Conservation (phyloP, 2,329 filamentous ascomycete genomes). For the Apiospora marii region DNA sequence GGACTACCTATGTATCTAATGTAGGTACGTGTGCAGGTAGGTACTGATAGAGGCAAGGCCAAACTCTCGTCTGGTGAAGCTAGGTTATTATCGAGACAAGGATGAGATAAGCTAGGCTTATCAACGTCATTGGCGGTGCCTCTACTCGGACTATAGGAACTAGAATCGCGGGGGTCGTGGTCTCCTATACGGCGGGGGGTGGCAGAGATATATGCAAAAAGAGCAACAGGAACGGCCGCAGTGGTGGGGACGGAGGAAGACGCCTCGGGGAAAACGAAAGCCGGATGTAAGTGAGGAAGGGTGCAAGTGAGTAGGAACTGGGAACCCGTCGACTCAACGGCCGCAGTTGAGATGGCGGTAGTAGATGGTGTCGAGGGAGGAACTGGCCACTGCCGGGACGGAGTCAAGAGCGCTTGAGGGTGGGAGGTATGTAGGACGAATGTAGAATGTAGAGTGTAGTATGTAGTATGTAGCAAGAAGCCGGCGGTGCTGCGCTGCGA, state of each 20-base stretch:
- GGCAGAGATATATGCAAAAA: neutral
- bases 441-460: neutral
- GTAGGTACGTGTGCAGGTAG: neutral
- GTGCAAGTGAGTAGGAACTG: conserved; percentile 59
- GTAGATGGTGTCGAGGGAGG: neutral
- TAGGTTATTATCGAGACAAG: conserved; percentile 62
- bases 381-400: conserved; percentile 7
- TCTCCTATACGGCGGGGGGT: neutral
- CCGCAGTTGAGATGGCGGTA: neutral
- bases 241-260: neutral
- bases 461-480: neutral
- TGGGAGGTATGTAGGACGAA: neutral
- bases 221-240: conserved; percentile 27
- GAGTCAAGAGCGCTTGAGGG: neutral
- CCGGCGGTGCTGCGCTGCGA: conserved; percentile 4
- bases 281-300: conserved; percentile 24
- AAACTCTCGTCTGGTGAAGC: conserved; percentile 29
- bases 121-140: conserved; percentile 58
- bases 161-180: conserved; percentile 13
- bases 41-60: conserved; percentile 1
- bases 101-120: conserved; percentile 66
- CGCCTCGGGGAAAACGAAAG: neutral
- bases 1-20: neutral
- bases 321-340: conserved; percentile 40
- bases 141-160: conserved; percentile 29